A percentile compares a stretch with the other conserved stretches of the same genome.
Conservation (phyloP, 768 basidiomycete species). For the Amanita molliuscula region DNA sequence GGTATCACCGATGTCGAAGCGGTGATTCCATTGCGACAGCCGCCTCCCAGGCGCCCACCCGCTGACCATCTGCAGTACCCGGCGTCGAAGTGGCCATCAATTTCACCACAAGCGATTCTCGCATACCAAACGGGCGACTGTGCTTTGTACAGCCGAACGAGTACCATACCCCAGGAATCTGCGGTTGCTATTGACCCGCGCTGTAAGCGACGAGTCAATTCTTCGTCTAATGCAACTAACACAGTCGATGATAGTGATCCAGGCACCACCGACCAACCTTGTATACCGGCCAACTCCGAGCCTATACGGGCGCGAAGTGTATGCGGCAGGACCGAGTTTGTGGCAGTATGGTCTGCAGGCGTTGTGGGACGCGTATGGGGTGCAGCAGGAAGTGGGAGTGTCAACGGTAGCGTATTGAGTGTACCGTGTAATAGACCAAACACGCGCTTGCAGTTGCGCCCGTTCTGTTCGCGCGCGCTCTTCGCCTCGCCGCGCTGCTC, state of each 20-base stretch:
- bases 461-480: neutral
- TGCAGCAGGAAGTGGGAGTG: too few relatives aligned
- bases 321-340: neutral
- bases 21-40: slow-evolving; percentile 9
- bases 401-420: neutral
- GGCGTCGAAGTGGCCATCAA: neutral
- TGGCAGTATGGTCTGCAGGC: neutral
- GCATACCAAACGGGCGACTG: neutral
- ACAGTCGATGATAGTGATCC: neutral
- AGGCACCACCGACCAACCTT: neutral
- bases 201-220: neutral
- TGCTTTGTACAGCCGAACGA: neutral
- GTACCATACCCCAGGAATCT: neutral
- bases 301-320: neutral
- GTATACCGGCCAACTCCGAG: too few relatives aligned
- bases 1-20: slow-evolving; percentile 16
- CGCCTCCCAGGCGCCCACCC: neutral
- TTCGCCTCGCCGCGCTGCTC: neutral
- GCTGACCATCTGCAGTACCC: neutral
- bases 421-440: neutral
- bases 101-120: neutral
- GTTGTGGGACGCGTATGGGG: neutral
- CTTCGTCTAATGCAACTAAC: neutral
- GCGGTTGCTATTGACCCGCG: neutral
- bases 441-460: slow-evolving; percentile 1